A percentile compares a stretch with the other conserved stretches of the same genome.
Conservation (phyloP, 805 yeast genomes). For the Pichia deserticola region DNA sequence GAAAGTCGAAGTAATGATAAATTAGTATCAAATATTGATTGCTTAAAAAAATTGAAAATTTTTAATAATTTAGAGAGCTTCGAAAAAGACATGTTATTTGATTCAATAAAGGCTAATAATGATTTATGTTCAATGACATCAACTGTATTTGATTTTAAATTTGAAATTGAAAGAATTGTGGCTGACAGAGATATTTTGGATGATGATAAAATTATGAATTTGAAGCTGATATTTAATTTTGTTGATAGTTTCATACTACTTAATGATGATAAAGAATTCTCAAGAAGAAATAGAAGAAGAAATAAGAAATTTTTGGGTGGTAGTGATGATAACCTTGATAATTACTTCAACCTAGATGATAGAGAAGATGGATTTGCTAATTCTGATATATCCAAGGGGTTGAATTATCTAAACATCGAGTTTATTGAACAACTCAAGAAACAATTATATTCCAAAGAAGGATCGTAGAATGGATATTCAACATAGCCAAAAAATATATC, state of each 20-base stretch:
- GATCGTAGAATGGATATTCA: background rate
- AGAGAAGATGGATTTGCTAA: background rate
- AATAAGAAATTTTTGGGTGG: conserved; percentile 9
- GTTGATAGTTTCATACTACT: conserved; percentile 34
- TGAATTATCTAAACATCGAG: conserved; percentile 39
- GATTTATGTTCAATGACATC: conserved; percentile 25
- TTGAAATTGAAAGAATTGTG: conserved; percentile 42
- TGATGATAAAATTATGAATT: conserved; percentile 56
- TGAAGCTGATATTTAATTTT: conserved; percentile 54
- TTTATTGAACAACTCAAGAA: conserved; percentile 48
- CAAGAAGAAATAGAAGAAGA: background rate
- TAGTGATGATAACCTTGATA: background rate
- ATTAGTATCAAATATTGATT: conserved; percentile 3
- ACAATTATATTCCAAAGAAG: conserved; percentile 29
- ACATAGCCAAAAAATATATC: background rate
- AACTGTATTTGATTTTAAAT: conserved; percentile 47
- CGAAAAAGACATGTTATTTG: conserved; percentile 17
- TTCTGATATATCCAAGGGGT: conserved; percentile 18
- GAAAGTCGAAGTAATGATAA: background rate
- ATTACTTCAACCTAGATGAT: conserved; percentile 1
- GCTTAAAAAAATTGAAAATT: conserved; percentile 15
- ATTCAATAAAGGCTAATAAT: conserved; percentile 4
- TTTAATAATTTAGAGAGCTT: conserved; percentile 16
- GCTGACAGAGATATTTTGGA: conserved; percentile 29
- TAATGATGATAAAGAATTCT: conserved; percentile 1